Base-by-base conservation (phyloP, 139 green algal genomes). In the Pseudopediastrum boryanum region DNA sequence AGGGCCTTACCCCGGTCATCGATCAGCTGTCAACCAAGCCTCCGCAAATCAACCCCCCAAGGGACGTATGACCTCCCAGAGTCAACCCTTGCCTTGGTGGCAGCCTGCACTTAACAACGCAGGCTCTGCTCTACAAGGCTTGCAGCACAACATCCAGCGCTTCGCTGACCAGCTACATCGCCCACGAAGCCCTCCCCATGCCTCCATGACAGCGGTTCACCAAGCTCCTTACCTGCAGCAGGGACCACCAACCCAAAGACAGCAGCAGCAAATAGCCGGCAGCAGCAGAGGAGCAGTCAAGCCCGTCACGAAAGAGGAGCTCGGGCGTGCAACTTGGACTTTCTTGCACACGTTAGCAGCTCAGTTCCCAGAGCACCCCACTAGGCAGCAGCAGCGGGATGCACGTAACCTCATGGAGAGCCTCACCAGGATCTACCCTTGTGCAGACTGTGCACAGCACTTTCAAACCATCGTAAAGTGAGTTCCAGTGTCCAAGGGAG, bases 321-420 rank as follows among this genome's bases (percentile, higher is more conserved):
- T 99, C 27, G 95, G 95, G 5, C 80, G 93, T 0, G 86, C 91
- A 16, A 98, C 95, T 1, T 99, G 95, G 95, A 93, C 85, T 21
- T 83, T 99, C 29, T 89, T 99, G 81, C 95, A 99, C 83, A 96
- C 90, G 43, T 81, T 98, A 16, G 95, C 95, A 33, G 95, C 96
- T 3, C 92, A 96, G 84, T 97, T 92, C 65, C 95, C 95, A 2
- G 89, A 98, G 13, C 70, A 85, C 0, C 95, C 95, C 13, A 94
- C 84, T 1, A 87, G 87, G 2, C 85, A 91, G 81, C 96, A 99
- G 84, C 87, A 92, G 78, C 82, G 77, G 10, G 91, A 95, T 63
- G 90, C 74, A 0, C 78, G 68, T 36, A 59, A 84, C 19, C 79
- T 96, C 36, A 88, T 98, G 6, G 84, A 92, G 75, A 75, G 78